Base-by-base conservation (phyloP, 2,329 filamentous ascomycete species). In the Cercospora sp. region DNA sequence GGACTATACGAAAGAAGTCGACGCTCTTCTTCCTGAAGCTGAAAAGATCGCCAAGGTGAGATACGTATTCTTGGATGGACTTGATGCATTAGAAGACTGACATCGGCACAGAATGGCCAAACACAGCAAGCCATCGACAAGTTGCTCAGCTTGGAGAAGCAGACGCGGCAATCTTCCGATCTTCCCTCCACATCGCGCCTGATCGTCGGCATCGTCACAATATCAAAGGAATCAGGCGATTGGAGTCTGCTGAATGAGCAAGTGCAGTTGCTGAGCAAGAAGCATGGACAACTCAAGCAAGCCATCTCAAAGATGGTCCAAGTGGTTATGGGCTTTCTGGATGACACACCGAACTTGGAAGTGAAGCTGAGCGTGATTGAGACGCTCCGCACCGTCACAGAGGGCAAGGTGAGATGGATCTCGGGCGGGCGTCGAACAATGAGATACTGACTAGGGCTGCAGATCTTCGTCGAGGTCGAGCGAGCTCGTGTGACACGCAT, bases 291-390 rank as follows among this genome's bases (percentile, higher is more conserved):
- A 85, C 93, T 99, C 79, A 99, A 99, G 83, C 95, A 98, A 83
- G 95, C 95, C 78, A 95, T 94, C 77, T 98, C 95, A 76, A 95
- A 94, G 85, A 99, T 99, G 95, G 94, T 99, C 69, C 95, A 99
- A 85, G 91, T 90, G 59, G 93, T 97, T 71, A 97, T 99, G 90
- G 86, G 85, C 68, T 97, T 98, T 81, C 83, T 99, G 77, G 91
- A 97, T 78, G 88, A 91, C 58, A 93, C 93, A 23, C 93, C 95
- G 36, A 91, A 88, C 76, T 78, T 92, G 69, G 93, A 97, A 74
- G 93, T 89, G 40, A 99, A 98, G 84, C 85, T 99, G 66, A 91
- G 92, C 23, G 89, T 97, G 68, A 99, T 99, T 77, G 94, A 99
- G 82, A 96, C 94, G 1, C 82, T 99, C 76, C 89, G 95, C 75